Evolutionary conservation across 352 stramenopile genomes (phyloP), one percentile per base, ranked within the genome.

Genomic region (Phytophthora cryptogea): DNA sequence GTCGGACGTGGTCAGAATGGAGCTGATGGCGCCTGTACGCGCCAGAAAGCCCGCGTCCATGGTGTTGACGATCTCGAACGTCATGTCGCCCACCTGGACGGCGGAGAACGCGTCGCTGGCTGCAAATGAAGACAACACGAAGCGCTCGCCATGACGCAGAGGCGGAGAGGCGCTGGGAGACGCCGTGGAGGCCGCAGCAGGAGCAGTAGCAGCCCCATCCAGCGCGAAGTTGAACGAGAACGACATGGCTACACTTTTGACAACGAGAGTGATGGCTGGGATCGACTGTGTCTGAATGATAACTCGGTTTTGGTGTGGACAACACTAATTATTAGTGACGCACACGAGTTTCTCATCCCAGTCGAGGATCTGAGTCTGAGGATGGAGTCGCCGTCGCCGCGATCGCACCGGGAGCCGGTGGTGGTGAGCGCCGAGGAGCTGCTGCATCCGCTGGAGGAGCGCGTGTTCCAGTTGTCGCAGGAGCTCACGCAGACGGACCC

Each of bases 141-240:
- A 89, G 41, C 76, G 72, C 68, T 89, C 78, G 16, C 80, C 80
- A 14, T 71, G 50, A 16, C 80, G 80, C 58, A 68, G 77, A 32
- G 73, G 71, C 2, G 42, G 49, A 13, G 37, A 9, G 14, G 37
- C 14, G 60, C 48, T 13, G 20, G 33, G 17, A 17, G 47, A 0
- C 5, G 45, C 10, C 7, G 26, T 35, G 37, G 14, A 0, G 35
- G 27, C 9, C 0, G 41, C 30, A 9, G 45, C 14, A 2, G 46
- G 8, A 27, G 30, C 20, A 6, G 47, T 4, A 8, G 45, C 43
- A 8, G 23, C 31, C 39, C n/a, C 46, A 14, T 67, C 68, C 35
- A 89, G 50, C 9, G 71, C 54, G 68, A 91, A 91, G 65, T 89
- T 89, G 67, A 91, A 91, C 55, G 74, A 77, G 66, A 91, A 91